Base-by-base conservation (phyloP, 2,329 filamentous ascomycete species). In the Curvularia eragrostidis region DNA sequence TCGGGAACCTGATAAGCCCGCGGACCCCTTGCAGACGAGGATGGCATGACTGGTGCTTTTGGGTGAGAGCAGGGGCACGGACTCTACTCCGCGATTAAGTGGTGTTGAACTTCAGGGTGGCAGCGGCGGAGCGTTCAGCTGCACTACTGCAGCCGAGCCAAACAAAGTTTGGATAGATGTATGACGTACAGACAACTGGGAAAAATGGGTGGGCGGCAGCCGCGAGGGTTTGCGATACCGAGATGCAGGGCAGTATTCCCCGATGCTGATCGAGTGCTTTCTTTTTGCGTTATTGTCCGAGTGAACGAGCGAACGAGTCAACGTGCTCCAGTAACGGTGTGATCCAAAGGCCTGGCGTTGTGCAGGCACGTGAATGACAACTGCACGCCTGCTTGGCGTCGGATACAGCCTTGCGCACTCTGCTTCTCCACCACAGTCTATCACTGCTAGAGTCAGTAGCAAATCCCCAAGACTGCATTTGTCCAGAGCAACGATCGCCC, bases 61-160 rank as follows among this genome's bases (percentile, higher is more conserved):
- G 30, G 54, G 24, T 26, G n/a, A 3, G 50, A 26, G 28, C 47
- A 15, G 43, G 54, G 48, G 28, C 41, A 48, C 19, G 19, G 18
- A 39, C 54, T 36, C 34, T 34, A 53, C 54, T 28, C 49, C 28
- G 47, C 28, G 28, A 48, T 26, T 28, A 47, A 39, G 41, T 21
- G 19, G 43, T 57, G 54, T 57, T 48, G 54, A 42, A 43, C 49
- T 23, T 18, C 36, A 42, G 42, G 42, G 43, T 43, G 19, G 52
- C 43, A 53, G 43, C 49, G 54, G 54, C 54, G 28, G 38, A 38
- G 28, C 42, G 42, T 47, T 36, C 38, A 53, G 32, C 39, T 42
- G 9, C 50, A 28, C 49, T 54, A 57, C 49, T 57, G 43, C 50
- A 41, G 41, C 54, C 54, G 54, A 56, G 47, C 50, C 38, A 44